Conservation (phyloP, 192 early-diverging fungal genomes). For the Coemansia sp. region DNA sequence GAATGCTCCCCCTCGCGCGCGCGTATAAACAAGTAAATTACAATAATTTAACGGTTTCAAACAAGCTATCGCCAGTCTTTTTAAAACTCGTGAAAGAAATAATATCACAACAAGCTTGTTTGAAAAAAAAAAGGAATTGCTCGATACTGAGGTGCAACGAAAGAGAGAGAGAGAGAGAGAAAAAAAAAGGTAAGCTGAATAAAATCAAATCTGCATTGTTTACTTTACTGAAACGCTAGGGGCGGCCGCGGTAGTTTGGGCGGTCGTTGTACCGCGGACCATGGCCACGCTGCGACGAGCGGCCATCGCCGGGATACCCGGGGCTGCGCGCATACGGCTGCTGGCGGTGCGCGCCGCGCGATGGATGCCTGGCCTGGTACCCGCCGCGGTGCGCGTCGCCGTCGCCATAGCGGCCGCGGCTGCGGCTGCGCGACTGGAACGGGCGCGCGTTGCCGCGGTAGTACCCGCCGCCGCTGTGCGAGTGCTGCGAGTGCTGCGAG, state of each 20-base stretch:
- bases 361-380: slow-evolving; percentile 3
- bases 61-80: no score
- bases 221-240: not conserved
- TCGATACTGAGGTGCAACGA: no score
- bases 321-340: slow-evolving; percentile 35
- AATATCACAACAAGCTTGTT: no score
- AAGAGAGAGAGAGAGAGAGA: no score
- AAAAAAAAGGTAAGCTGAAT: not conserved
- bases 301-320: not conserved
- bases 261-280: slow-evolving; percentile 3
- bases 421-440: slow-evolving; percentile 20
- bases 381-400: slow-evolving; percentile 13
- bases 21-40: not conserved
- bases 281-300: slow-evolving; percentile 2
- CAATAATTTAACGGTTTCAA: not conserved
- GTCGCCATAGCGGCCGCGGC: slow-evolving; percentile 23
- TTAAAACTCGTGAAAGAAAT: no score
- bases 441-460: slow-evolving; percentile 4
- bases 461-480: slow-evolving; percentile 1
- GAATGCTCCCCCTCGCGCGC: no score
- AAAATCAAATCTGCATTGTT: slow-evolving; percentile 1
- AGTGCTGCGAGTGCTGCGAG: not conserved
- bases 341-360: slow-evolving; percentile 28
- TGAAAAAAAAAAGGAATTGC: no score
- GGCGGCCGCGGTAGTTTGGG: not conserved